A percentile compares a stretch with the other conserved stretches of the same genome.
Conservation (phyloP, 23 red algal genomes). For the Chondrus crispus region DNA sequence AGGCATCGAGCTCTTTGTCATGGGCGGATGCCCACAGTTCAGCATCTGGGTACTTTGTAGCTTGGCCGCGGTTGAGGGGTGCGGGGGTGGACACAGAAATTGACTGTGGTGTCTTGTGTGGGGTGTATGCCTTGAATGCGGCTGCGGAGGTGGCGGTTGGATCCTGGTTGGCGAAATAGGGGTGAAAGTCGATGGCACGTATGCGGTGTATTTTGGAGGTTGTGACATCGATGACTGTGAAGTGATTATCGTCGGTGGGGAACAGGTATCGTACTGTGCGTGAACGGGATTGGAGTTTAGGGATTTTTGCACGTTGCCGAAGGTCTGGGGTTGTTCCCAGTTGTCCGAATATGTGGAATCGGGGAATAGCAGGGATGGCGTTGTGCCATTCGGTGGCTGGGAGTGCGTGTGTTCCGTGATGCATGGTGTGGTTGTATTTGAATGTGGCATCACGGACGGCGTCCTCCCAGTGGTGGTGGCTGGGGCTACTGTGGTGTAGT, state of each 20-base stretch:
- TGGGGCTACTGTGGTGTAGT: not conserved
- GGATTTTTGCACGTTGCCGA: not conserved
- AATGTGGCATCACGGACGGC: not conserved
- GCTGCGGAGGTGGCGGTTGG: not conserved
- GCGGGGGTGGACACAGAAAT: not conserved
- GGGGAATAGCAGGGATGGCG: not conserved
- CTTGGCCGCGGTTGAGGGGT: no score
- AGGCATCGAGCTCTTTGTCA: not conserved
- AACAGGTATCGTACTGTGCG: not conserved
- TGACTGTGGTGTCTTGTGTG: not conserved
- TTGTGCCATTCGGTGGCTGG: not conserved
- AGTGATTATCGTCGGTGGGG: not conserved
- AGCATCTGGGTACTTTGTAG: not conserved
- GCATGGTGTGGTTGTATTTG: not conserved
- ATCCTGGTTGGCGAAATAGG: not conserved
- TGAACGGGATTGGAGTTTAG: not conserved
- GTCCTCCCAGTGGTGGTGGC: not conserved
- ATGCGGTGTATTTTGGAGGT: not conserved
- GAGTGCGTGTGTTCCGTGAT: not conserved
- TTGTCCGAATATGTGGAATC: not conserved
- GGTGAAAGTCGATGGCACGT: constrained; percentile 18
- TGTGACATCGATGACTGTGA: not conserved
- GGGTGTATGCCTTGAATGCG: not conserved
- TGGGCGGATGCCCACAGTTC: not conserved
- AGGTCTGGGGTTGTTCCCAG: not conserved